These are phyloP conservation scores for Podaxis rugospora DNA, from an alignment of 768 basidiomycete genomes.

Conservation along the genomic window DNA sequence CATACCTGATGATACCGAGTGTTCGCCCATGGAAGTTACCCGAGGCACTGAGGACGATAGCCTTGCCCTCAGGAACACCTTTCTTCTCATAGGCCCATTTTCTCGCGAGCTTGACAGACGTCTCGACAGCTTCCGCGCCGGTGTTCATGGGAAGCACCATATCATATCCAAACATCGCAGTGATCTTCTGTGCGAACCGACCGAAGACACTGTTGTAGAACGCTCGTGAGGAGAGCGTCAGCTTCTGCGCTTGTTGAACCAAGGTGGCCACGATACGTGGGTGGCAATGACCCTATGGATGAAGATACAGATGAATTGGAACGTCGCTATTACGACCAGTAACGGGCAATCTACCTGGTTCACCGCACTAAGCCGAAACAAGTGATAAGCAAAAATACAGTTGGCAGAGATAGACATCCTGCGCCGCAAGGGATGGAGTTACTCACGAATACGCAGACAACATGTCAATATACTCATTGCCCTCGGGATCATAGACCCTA, in stretches of 20 bases:
- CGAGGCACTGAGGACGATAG: conserved; percentile 78
- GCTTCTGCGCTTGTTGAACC: conserved; percentile 77
- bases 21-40: conserved; percentile 98
- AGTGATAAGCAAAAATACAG: neutral
- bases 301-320: neutral
- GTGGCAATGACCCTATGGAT: conserved; percentile 80
- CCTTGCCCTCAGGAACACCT: conserved; percentile 74
- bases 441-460: conserved; percentile 93
- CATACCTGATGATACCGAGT: conserved; percentile 75
- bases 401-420: neutral
- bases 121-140: conserved; percentile 97
- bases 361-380: conserved; percentile 30
- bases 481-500: conserved; percentile 92
- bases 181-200: conserved; percentile 82
- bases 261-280: conserved; percentile 81
- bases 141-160: conserved; percentile 99
- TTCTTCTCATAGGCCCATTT: conserved; percentile 97
- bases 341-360: conserved; percentile 61
- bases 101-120: conserved; percentile 89
- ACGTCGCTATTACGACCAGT: neutral
- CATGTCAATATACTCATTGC: conserved; percentile 96
- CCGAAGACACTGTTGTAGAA: conserved; percentile 95
- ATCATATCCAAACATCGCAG: conserved; percentile 83
- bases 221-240: conserved; percentile 92
- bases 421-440: neutral